Percentiles rank a stretch among this genome's conserved stretches.
phyloP scores from a whole-genome alignment of 371 early-diverging fungal genomes.

The Dichotomocladium elegans region DNA sequence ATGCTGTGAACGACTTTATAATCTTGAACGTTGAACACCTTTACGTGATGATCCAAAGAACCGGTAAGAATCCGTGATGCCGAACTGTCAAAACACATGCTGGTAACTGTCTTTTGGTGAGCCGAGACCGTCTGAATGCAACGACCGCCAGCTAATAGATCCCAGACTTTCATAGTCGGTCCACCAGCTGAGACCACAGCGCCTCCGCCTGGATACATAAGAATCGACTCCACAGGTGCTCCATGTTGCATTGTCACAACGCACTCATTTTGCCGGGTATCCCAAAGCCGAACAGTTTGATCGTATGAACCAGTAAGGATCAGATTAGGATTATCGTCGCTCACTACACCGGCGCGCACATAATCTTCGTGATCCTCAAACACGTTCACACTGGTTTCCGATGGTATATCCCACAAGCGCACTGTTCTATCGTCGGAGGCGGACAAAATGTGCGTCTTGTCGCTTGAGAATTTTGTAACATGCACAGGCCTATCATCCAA shows the following conservation, averaged over 20 bases:
- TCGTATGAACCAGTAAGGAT: constrained; percentile 92
- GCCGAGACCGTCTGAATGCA: constrained; percentile 72
- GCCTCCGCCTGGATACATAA: constrained; percentile 82
- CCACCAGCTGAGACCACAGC: constrained; percentile 81
- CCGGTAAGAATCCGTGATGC: constrained; percentile 81
- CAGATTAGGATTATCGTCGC: constrained; percentile 74
- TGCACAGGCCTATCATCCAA: constrained; percentile 66
- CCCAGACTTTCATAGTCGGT: constrained; percentile 84
- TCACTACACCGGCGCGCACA: constrained; percentile 74
- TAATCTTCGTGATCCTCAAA: constrained; percentile 90
- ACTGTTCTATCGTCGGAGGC: constrained; percentile 91
- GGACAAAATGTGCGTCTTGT: constrained; percentile 78
- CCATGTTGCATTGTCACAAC: constrained; percentile 81
- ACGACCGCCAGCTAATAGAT: constrained; percentile 81
- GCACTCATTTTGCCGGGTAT: constrained; percentile 72
- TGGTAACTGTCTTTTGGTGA: constrained; percentile 94
- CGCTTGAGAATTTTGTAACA: constrained; percentile 73
- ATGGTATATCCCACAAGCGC: constrained; percentile 90
- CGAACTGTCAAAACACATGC: constrained; percentile 76
- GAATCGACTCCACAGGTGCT: constrained; percentile 83
- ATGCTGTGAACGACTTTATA: constrained; percentile 85
- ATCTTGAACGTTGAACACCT: constrained; percentile 82
- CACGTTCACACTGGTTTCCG: constrained; percentile 65
- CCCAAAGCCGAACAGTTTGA: constrained; percentile 91
- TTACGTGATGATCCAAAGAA: constrained; percentile 93